Evolutionary conservation across 164 flowering plant species (phyloP).

Genomic region (Nymphaea thermarum): DNA sequence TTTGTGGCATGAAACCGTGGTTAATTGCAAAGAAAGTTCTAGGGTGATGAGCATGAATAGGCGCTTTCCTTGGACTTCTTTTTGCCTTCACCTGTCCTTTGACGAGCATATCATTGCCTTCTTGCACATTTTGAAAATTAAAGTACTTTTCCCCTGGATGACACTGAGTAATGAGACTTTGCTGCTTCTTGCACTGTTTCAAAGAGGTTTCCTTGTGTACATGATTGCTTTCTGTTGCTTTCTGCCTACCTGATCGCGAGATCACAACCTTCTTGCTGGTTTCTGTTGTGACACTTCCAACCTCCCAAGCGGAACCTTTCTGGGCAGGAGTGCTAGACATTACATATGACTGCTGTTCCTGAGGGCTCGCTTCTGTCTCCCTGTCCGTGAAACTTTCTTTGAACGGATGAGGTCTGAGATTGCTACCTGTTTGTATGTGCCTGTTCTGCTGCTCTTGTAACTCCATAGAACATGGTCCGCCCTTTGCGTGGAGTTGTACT

Average conservation of each 20-base stretch:
- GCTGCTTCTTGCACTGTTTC: not conserved
- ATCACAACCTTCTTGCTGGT: not conserved
- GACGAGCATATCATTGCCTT: not conserved
- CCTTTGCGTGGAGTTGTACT: not conserved
- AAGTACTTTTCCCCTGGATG: not conserved
- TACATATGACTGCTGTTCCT: not conserved
- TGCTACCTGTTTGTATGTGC: not conserved
- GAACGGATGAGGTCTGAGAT: not conserved
- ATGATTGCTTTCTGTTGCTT: not conserved
- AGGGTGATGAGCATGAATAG: slow-evolving; percentile 19
- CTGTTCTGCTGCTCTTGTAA: not conserved
- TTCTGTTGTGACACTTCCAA: no score
- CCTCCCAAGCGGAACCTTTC: not conserved
- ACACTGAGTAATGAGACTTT: not conserved
- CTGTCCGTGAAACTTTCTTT: not conserved
- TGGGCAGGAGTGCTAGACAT: not conserved
- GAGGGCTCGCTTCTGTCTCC: not conserved
- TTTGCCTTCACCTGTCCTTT: slow-evolving; percentile 6
- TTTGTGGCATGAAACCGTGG: slow-evolving; percentile 1
- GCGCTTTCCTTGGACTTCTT: slow-evolving; percentile 28
- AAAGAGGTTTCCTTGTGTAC: not conserved
- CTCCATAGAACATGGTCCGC: not conserved
- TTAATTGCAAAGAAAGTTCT: slow-evolving; percentile 17
- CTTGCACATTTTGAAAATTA: not conserved
- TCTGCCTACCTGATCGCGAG: not conserved